Conservation (phyloP, 1,284 basidiomycete genomes). For the Somion occarium region DNA sequence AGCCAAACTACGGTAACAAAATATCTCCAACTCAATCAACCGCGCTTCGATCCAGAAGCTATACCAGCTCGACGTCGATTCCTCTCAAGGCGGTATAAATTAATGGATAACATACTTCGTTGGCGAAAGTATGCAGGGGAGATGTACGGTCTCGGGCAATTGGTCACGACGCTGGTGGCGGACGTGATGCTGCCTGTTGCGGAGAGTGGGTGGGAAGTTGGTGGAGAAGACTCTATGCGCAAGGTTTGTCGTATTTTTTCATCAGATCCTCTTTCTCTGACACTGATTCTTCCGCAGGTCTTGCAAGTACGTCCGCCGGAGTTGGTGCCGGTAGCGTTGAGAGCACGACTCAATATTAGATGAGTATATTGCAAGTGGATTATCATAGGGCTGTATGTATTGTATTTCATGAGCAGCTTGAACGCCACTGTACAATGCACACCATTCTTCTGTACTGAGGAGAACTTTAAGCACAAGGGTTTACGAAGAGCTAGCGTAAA, state of each 20-base stretch:
- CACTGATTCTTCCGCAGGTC: too few relatives aligned
- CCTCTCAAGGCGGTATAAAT: constrained; percentile 65
- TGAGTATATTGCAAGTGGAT: too few relatives aligned
- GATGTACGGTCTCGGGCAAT: constrained; percentile 49
- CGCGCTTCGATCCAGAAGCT: constrained; percentile 74
- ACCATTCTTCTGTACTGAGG: too few relatives aligned
- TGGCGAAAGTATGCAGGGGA: constrained; percentile 77
- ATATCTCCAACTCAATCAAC: constrained; percentile 33
- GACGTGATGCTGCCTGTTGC: constrained; percentile 65
- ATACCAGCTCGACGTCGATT: constrained; percentile 71
- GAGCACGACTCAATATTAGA: not conserved
- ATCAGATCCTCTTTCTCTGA: too few relatives aligned
- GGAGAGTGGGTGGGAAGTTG: constrained; percentile 82
- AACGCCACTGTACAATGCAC: too few relatives aligned
- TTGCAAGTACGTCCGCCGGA: not conserved
- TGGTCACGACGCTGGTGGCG: constrained; percentile 58
- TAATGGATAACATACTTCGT: constrained; percentile 65
- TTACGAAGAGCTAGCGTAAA: too few relatives aligned
- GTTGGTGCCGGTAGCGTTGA: not conserved
- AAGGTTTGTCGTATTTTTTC: constrained; percentile 45
- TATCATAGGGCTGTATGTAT: too few relatives aligned
- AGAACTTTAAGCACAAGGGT: too few relatives aligned
- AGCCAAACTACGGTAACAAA: constrained; percentile 42
- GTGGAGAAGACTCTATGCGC: constrained; percentile 66
- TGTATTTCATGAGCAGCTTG: too few relatives aligned